phyloP scores from a whole-genome alignment of 2,329 filamentous ascomycete species.

The Dothistroma septosporum region DNA sequence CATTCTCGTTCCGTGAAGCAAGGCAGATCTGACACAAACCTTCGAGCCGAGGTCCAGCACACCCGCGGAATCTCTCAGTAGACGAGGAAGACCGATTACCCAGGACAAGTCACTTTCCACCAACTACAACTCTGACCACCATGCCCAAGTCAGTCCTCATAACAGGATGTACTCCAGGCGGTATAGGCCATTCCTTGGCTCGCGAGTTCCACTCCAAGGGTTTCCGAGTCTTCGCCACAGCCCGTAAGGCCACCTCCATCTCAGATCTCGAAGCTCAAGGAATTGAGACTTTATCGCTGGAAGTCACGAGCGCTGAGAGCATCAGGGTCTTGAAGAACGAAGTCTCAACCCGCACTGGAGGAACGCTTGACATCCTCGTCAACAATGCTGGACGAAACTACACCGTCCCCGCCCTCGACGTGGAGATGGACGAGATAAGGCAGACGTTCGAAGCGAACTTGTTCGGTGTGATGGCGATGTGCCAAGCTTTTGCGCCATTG shows the following conservation, averaged over 20 bases:
- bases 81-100: too few species aligned
- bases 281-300: slow-evolving; percentile 53
- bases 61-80: neutral
- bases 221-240: slow-evolving; percentile 56
- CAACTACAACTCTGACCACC: neutral
- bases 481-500: slow-evolving; percentile 54
- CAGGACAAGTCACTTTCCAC: neutral
- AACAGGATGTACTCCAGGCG: slow-evolving; percentile 48
- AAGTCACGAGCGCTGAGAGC: slow-evolving; percentile 50
- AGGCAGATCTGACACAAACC: too few species aligned
- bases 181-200: slow-evolving; percentile 57
- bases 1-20: too few species aligned
- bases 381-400: slow-evolving; percentile 57
- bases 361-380: slow-evolving; percentile 53
- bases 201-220: slow-evolving; percentile 53
- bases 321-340: slow-evolving; percentile 47
- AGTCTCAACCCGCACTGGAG: slow-evolving; percentile 45
- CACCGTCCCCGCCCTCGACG: slow-evolving; percentile 49
- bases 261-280: slow-evolving; percentile 47
- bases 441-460: slow-evolving; percentile 53
- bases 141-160: slow-evolving; percentile 33
- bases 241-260: slow-evolving; percentile 49
- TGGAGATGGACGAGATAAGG: slow-evolving; percentile 47
- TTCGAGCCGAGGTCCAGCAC: neutral
- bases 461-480: slow-evolving; percentile 56